Evolutionary conservation across 2,329 filamentous ascomycete species (phyloP), one percentile per base, ranked within the genome.

Genomic region (Exophiala aquamarina): DNA sequence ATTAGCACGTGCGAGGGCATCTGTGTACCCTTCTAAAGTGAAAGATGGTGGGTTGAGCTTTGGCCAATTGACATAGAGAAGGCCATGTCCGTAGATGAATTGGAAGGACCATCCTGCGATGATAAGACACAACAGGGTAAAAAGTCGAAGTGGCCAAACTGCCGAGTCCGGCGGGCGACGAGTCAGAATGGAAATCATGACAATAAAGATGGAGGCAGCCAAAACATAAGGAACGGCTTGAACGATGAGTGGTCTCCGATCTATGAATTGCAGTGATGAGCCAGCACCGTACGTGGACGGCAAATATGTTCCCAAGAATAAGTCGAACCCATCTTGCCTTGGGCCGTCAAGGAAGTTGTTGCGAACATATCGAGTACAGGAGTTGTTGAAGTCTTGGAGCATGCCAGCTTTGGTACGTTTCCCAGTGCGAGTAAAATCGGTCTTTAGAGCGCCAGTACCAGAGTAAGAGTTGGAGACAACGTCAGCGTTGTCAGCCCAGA

Each of bases 401-500:
- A 87, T 86, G 44, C 93, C 93, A 7, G 82, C 80, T 63, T 85
- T 89, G 21, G 93, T 98, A 44, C 94, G 83, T 61, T 87, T 83
- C 40, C 92, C 94, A 2, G 89, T 89, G n/a, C 93, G 85, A 2
- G 93, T 98, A 61, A 97, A 89, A 66, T 98, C 94, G 0, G 93
- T 98, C 78, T 98, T 98, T 73, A 98, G 82, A 41, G 93, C 93
- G 3, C 93, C 94, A 1, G 94, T 98, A 45, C 93, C 93, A 1
- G 93, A 93, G 69, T 98, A 98, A 0, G 89, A 85, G 58, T 82
- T 86, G 14, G 91, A 95, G 26, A 98, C 91, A 18, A 94, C 86
- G 66, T 98, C 93, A 46, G 94, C 93, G 62, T 98, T 98, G 70
- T 98, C 93, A 21, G 93, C 93, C 93, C 93, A 98, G 13, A 97